Percentiles rank a stretch among this genome's conserved stretches.
Conservation (phyloP, 2,329 filamentous ascomycete species). For the Calonectria naviculata region DNA sequence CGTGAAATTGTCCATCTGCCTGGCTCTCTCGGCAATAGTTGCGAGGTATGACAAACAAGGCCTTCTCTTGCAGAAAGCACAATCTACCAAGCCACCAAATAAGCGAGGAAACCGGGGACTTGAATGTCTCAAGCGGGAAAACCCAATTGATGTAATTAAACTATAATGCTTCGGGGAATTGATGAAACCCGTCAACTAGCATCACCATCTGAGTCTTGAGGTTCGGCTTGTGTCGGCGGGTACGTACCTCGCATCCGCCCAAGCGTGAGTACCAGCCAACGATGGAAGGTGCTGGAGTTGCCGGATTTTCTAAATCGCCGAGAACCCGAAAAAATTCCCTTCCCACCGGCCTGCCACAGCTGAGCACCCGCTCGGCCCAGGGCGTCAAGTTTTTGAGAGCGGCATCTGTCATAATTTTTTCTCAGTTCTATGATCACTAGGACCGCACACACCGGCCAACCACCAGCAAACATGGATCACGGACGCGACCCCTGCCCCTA, state of each 20-base stretch:
- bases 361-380: slow-evolving; percentile 21
- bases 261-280: not conserved
- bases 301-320: slow-evolving; percentile 27
- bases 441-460: slow-evolving; percentile 20
- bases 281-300: slow-evolving; percentile 21
- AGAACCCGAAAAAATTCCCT: slow-evolving; percentile 25
- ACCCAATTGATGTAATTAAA: too few relatives aligned
- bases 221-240: not conserved
- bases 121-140: too few relatives aligned
- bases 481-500: slow-evolving; percentile 96
- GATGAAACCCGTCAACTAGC: not conserved
- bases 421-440: too few relatives aligned
- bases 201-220: not conserved
- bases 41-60: not conserved
- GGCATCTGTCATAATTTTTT: slow-evolving; percentile 36
- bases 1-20: not conserved
- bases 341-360: not conserved
- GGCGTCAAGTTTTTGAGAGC: slow-evolving; percentile 31
- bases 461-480: slow-evolving; percentile 79
- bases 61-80: not conserved
- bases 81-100: not conserved
- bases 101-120: not conserved
- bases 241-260: slow-evolving; percentile 5
- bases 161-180: not conserved
- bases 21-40: not conserved